Evolutionary conservation across 192 early-diverging fungal species (phyloP), one percentile per base, ranked within the genome.

Genomic region (Coemansia sp.): DNA sequence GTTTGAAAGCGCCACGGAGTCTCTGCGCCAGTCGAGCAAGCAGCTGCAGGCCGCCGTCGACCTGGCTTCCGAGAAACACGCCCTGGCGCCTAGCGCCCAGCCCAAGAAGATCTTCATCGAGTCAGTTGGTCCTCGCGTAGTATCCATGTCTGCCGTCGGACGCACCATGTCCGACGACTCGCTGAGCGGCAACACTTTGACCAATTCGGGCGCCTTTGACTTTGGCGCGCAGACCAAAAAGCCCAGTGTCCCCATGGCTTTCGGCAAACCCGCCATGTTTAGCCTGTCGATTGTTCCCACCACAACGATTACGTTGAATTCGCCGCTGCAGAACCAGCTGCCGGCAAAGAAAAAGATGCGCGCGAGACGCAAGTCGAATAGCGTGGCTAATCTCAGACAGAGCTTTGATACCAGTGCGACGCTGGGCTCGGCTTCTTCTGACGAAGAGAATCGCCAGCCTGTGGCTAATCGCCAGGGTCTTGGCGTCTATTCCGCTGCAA

Each of bases 311-410:
- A 48, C 39, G 1, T 6, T 50, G 6, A 5, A 14, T 5, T 23
- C 9, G 16, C 8, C 9, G 1, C 23, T 36, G 1, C 34, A 34
- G 11, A 52, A 39, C 29, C 58, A 52, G 11, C 49, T 55, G 58
- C 69, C 75, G 1, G 69, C 69, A 23, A 78, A 78, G 64, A 78
- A 78, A 58, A 62, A 63, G 4, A 36, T 78, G 66, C 69, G 70
- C 16, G 75, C 75, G 4, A 24, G 65, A 7, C 75, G 75, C 14
- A 66, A 69, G 3, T 68, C 69, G 27, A 78, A 66, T 60, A 72
- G 69, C 25, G 59, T 72, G 10, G 69, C 64, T 19, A 65, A 77
- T 52, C 45, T 77, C 42, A 51, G 69, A 18, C 62, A 62, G 54
- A 58, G 62, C 27, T 32, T 67, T 30, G 61, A 60, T 20, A 48